These are phyloP conservation scores for Marchantia polymorpha DNA, from an alignment of 225 moss, liverwort and hornwort species.

Conservation along the genomic window DNA sequence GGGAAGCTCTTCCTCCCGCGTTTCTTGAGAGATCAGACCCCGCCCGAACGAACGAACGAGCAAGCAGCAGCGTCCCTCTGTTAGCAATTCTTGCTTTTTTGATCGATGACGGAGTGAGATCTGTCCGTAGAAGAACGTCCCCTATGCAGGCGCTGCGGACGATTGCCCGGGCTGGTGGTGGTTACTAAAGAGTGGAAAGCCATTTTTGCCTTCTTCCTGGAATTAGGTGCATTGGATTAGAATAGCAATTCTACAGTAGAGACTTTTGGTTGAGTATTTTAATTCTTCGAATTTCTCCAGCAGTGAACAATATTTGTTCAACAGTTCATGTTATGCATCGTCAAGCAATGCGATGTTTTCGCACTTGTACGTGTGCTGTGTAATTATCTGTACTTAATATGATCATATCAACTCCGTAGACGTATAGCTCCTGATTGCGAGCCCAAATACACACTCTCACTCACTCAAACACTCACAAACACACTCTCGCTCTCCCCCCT, in stretches of 20 bases:
- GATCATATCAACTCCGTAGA: conserved; percentile 10
- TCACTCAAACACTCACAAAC: too few relatives aligned
- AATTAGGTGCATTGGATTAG: background rate
- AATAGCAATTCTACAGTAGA: background rate
- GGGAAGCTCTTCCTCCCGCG: background rate
- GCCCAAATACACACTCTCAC: background rate
- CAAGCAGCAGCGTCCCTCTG: conserved; percentile 4
- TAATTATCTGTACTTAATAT: conserved; percentile 26
- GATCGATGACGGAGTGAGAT: background rate
- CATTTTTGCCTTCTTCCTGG: conserved; percentile 12
- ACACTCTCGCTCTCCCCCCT: too few relatives aligned
- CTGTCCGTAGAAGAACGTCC: background rate
- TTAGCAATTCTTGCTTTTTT: background rate
- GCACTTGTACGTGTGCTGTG: conserved; percentile 23
- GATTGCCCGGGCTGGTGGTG: background rate
- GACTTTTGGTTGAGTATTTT: conserved; percentile 10
- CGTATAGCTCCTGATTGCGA: background rate
- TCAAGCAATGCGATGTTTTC: conserved; percentile 19
- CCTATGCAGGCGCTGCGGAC: background rate
- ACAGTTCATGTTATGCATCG: conserved; percentile 14
- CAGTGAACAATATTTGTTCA: conserved; percentile 25
- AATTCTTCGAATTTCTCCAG: conserved; percentile 12
- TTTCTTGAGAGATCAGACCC: background rate
- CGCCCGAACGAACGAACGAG: too few relatives aligned
- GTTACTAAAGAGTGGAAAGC: background rate